Conservation (phyloP, 192 early-diverging fungal species). For the Chytriomyces confervae region DNA sequence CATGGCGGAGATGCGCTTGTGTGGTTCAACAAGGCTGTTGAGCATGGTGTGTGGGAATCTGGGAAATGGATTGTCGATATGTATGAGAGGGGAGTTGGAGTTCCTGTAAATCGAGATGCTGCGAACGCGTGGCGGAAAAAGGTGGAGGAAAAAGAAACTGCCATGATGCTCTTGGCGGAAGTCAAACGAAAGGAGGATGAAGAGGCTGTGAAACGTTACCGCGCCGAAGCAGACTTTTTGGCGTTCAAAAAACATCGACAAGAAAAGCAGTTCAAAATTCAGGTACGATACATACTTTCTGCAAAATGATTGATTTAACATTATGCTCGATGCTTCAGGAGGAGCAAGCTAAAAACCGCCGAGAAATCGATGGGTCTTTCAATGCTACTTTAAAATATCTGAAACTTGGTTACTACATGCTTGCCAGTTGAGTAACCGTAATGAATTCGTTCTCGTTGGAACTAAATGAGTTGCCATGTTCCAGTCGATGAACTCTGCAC, state of each 20-base stretch:
- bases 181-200: constrained; percentile 11
- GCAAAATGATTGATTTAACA: too few relatives aligned
- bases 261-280: constrained; percentile 1
- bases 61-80: constrained; percentile 14
- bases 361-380: constrained; percentile 13
- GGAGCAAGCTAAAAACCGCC: constrained; percentile 11
- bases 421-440: background rate
- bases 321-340: background rate
- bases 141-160: constrained; percentile 13
- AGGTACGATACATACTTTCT: background rate
- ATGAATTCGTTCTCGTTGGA: too few relatives aligned
- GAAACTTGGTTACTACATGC: constrained; percentile 24
- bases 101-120: background rate
- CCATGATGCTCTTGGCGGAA: background rate
- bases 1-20: constrained; percentile 4
- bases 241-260: constrained; percentile 5
- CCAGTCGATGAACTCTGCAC: constrained; percentile 25
- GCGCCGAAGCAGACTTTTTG: constrained; percentile 9
- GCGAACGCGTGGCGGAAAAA: constrained; percentile 9
- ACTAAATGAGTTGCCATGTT: background rate
- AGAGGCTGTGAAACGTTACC: background rate
- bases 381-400: background rate
- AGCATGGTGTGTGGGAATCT: background rate
- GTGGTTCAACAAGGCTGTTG: constrained; percentile 31
- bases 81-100: constrained; percentile 2